phyloP scores from a whole-genome alignment of 129 eudicot genomes.

The Ambrosia trifida region DNA sequence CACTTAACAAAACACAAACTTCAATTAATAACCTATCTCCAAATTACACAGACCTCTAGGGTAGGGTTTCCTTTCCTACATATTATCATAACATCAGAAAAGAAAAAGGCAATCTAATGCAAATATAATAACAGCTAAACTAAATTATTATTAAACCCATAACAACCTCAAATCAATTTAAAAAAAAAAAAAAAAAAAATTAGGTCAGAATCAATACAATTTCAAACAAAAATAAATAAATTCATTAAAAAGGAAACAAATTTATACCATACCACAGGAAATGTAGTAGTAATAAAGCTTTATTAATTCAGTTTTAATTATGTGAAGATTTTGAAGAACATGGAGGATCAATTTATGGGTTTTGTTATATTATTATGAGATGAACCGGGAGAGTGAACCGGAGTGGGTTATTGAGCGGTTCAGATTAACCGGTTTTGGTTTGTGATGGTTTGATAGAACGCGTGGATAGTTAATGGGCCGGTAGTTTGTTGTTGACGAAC shows the following conservation, averaged over 20 bases:
- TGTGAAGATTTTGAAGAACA: background rate
- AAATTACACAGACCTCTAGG: background rate
- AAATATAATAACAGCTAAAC: background rate
- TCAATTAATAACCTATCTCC: background rate
- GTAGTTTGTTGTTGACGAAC: background rate
- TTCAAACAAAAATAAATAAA: background rate
- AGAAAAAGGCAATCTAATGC: background rate
- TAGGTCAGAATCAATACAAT: background rate
- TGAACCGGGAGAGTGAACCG: constrained; percentile 9
- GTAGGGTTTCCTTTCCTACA: too few relatives aligned
- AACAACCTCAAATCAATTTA: background rate
- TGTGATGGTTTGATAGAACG: constrained; percentile 21
- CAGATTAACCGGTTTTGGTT: constrained; percentile 14
- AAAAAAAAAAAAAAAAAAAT: constrained; percentile 6
- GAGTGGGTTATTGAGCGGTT: constrained; percentile 3
- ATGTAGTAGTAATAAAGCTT: constrained; percentile 17
- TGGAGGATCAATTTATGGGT: constrained; percentile 12
- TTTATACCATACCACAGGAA: constrained; percentile 17
- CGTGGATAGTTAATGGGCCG: constrained; percentile 29
- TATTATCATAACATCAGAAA: constrained; percentile 1
- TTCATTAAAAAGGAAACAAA: background rate
- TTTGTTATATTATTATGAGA: background rate
- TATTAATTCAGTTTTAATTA: background rate
- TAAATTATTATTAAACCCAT: constrained; percentile 24
- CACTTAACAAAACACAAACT: background rate